phyloP scores from a whole-genome alignment of 495 filamentous ascomycete species.

The Wilcoxina mikolae region DNA sequence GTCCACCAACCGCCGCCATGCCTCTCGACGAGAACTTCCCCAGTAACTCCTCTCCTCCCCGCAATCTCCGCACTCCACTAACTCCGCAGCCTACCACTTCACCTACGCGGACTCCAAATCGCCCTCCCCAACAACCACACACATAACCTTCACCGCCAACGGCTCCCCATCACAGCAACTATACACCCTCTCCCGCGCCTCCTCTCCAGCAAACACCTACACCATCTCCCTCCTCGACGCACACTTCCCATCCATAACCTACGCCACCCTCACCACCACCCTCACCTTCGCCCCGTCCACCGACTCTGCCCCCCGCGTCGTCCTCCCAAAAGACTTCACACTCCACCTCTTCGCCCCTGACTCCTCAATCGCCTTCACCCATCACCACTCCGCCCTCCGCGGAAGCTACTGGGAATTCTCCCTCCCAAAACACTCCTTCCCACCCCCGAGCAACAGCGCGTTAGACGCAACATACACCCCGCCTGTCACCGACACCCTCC shows the following conservation, averaged over 20 bases:
- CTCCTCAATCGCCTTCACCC: conserved; percentile 56
- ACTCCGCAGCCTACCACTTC: conserved; percentile 49
- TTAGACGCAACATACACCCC: conserved; percentile 63
- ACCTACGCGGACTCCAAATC: conserved; percentile 25
- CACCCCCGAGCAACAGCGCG: conserved; percentile 55
- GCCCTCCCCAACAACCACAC: conserved; percentile 36
- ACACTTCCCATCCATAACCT: conserved; percentile 64
- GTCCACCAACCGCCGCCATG: too few relatives aligned
- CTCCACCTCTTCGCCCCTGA: conserved; percentile 92
- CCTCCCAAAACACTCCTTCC: conserved; percentile 74
- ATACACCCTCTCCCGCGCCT: conserved; percentile 60
- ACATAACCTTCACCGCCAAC: conserved; percentile 59
- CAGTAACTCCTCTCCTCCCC: conserved; percentile 36
- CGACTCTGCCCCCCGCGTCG: conserved; percentile 54
- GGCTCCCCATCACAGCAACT: conserved; percentile 64
- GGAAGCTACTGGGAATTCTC: conserved; percentile 74
- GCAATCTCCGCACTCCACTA: conserved; percentile 26
- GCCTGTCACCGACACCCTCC: conserved; percentile 47
- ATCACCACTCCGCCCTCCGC: conserved; percentile 46
- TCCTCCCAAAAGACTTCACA: conserved; percentile 61
- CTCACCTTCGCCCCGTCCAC: conserved; percentile 32
- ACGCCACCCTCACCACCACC: conserved; percentile 53
- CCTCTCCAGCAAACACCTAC: conserved; percentile 65
- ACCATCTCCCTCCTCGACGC: conserved; percentile 73
- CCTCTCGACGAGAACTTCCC: conserved; percentile 83